Base-by-base conservation (phyloP, 1,284 basidiomycete genomes). In the Ustilago bromivora region DNA sequence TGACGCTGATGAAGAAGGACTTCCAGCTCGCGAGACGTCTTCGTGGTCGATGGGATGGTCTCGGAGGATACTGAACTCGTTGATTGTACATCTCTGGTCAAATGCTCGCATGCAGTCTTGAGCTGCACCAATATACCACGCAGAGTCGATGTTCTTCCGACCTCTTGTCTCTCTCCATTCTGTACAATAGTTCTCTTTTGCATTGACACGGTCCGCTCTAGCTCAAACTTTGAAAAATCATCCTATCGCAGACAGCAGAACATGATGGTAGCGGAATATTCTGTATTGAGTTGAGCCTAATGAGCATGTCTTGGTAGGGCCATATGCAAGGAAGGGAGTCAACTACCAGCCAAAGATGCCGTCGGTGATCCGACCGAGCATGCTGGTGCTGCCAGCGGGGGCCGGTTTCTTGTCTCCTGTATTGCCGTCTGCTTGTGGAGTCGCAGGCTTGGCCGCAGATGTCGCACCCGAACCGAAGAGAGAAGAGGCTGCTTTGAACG, bases 1-100 rank as follows among this genome's bases (percentile, higher is more conserved):
- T 86, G 5, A 86, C 84, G 2, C 76, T 86, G 43, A 86, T 86
- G 84, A 82, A 86, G 65, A 79, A 84, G 10, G 84, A 86, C 52
- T 84, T 86, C 57, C 84, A 86, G 60, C 79, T 86, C 3, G 84
- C 84, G 11, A 65, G 84, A 13, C 78, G 84, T 12, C 81, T 86
- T 23, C 76, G 84, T 31, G 84, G 84, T 23, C 66, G 81, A 38
- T 86, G 84, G 84, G 84, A 84, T 34, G 84, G 84, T n/a, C 64
- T 86, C 7, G 84, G 84, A 23, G 82, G 76, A 23, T 76, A 65
- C 61, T 76, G n/a, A 56, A 10, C 31, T 17, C 73, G 13, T 41
- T n/a, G 31, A 28, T 28, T 15, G 31, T 47, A 15, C n/a, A 9
- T 19, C 6, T 49, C 32, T 13, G n/a, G n/a, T 36, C 57, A 36